Percentiles rank a stretch among this genome's conserved stretches.
These are phyloP conservation scores for Pilaira anomala DNA, from an alignment of 192 early-diverging fungal genomes.

Conservation along the genomic window DNA sequence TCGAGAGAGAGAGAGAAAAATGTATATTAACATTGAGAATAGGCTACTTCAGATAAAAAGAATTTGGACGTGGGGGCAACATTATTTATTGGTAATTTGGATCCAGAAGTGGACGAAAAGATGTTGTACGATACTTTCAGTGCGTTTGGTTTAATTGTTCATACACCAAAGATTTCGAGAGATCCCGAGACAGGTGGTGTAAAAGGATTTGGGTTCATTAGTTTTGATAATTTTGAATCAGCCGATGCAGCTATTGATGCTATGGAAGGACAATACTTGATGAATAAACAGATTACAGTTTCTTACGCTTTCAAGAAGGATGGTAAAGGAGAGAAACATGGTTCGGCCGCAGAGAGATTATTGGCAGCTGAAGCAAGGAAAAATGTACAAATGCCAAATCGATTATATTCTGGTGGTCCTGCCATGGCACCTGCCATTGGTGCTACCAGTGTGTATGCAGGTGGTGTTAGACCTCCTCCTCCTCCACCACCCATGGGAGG, in stretches of 20 bases:
- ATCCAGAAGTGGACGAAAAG: conserved; percentile 88
- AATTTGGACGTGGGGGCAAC: conserved; percentile 93
- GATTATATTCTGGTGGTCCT: conserved; percentile 63
- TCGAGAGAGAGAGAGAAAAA: background rate
- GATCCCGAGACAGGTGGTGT: conserved; percentile 83
- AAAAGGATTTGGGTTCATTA: conserved; percentile 92
- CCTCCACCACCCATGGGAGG: conserved; percentile 28
- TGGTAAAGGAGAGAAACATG: conserved; percentile 95
- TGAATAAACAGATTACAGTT: conserved; percentile 89
- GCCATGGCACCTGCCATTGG: conserved; percentile 9
- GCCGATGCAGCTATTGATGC: conserved; percentile 96
- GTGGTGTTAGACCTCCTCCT: conserved; percentile 2
- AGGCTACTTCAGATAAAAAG: conserved; percentile 78
- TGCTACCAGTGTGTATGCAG: conserved; percentile 12
- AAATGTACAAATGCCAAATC: conserved; percentile 70
- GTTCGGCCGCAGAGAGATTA: conserved; percentile 90
- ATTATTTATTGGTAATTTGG: conserved; percentile 95
- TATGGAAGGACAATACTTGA: conserved; percentile 97
- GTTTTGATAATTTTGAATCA: conserved; percentile 90
- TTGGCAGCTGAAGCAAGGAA: conserved; percentile 87
- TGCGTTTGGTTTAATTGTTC: conserved; percentile 89
- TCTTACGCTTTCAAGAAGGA: conserved; percentile 98
- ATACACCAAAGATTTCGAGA: conserved; percentile 81
- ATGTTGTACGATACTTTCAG: conserved; percentile 91
- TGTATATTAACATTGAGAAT: background rate